These are phyloP conservation scores for Phoma sp. DNA, from an alignment of 2,329 filamentous ascomycete genomes.

Conservation along the genomic window DNA sequence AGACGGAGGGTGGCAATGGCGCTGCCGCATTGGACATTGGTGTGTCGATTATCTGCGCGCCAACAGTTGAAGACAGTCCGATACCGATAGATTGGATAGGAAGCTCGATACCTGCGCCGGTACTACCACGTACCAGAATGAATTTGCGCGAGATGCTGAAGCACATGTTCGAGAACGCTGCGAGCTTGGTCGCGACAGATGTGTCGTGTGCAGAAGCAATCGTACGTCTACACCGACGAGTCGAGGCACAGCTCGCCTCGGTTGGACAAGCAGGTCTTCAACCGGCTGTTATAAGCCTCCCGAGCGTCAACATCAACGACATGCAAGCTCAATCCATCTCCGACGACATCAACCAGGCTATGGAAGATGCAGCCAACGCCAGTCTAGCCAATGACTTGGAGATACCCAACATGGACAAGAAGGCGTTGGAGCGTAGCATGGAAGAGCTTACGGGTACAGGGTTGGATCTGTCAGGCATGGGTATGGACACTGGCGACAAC, in stretches of 20 bases:
- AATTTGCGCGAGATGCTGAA: constrained; percentile 68
- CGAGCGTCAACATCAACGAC: constrained; percentile 37
- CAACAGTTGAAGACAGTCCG: constrained; percentile 53
- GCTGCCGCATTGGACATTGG: constrained; percentile 73
- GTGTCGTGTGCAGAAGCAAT: constrained; percentile 65
- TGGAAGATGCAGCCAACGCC: constrained; percentile 46
- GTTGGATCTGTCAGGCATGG: constrained; percentile 41
- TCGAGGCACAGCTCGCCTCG: constrained; percentile 67
- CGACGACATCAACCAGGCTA: constrained; percentile 44
- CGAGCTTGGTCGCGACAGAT: constrained; percentile 64
- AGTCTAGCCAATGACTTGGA: constrained; percentile 43
- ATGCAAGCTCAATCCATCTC: constrained; percentile 38
- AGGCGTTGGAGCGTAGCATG: constrained; percentile 42
- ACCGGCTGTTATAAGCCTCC: constrained; percentile 35
- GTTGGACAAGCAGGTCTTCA: constrained; percentile 34
- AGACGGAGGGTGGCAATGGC: constrained; percentile 66
- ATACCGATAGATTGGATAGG: constrained; percentile 45
- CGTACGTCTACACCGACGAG: constrained; percentile 68
- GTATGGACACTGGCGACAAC: constrained; percentile 35
- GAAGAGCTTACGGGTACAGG: constrained; percentile 39
- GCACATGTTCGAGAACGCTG: constrained; percentile 65
- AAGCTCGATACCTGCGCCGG: constrained; percentile 35
- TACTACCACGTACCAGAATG: constrained; percentile 51
- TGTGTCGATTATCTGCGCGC: constrained; percentile 72
- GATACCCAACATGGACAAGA: constrained; percentile 40